Conservation (phyloP, 2,329 filamentous ascomycete species). For the Colletotrichum lini region DNA sequence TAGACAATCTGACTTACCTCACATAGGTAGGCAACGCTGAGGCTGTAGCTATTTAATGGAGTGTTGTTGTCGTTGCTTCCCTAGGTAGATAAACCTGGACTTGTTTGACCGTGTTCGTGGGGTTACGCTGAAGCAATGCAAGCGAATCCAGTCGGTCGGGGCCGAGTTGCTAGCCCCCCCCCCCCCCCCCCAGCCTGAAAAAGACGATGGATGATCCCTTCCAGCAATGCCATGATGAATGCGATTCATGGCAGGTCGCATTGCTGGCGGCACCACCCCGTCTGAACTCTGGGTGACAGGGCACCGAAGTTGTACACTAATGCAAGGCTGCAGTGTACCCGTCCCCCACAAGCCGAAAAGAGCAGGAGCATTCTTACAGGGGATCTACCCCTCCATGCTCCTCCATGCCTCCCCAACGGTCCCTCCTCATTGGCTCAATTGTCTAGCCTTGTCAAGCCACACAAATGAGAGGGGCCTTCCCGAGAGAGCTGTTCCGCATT, state of each 20-base stretch:
- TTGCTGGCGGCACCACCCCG: slow-evolving; percentile 4
- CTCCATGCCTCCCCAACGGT: background rate
- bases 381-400: slow-evolving; percentile 27
- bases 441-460: slow-evolving; percentile 39
- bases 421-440: background rate
- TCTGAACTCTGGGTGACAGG: slow-evolving; percentile 9
- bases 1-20: background rate
- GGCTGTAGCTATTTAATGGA: background rate
- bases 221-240: slow-evolving; percentile 2
- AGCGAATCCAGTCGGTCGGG: background rate
- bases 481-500: slow-evolving; percentile 38
- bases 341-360: slow-evolving; percentile 37
- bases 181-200: background rate
- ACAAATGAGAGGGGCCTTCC: slow-evolving; percentile 24
- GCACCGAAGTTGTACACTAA: slow-evolving; percentile 15
- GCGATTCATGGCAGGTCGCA: slow-evolving; percentile 25
- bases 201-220: background rate
- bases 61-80: background rate
- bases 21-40: background rate
- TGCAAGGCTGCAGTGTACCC: slow-evolving; percentile 34
- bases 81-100: too few relatives aligned
- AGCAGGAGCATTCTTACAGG: slow-evolving; percentile 12
- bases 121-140: background rate
- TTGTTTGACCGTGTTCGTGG: background rate
- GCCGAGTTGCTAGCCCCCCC: background rate